Evolutionary conservation across 257 asterid genomes (phyloP), one percentile per base, ranked within the genome.

Genomic region (Phtheirospermum japonicum): DNA sequence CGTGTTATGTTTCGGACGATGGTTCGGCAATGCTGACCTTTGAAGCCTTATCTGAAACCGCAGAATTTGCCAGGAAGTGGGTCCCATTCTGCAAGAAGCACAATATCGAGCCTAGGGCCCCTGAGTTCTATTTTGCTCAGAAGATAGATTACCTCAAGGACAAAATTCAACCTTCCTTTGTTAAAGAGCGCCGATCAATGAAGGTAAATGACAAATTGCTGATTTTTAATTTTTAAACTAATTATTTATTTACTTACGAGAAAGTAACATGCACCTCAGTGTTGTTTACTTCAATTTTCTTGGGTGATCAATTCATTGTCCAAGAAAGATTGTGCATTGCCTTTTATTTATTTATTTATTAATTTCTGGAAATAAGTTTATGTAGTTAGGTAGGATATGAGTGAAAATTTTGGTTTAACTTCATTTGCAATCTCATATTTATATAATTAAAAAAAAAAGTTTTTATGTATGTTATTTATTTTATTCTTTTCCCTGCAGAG

Each of bases 21-120:
- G 84, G 84, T 59, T 71, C 84, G 5, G 79, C 82, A n/a, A 79
- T 79, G 84, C 66, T 79, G 62, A 75, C 81, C 32, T 79, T 79
- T 36, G 84, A 79, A 63, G 59, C 82, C 62, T 77, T 79, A 36
- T 75, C 83, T 59, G 83, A 78, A 65, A 78, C 80, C 16, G 77
- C 83, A 11, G 83, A 78, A 58, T 78, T 78, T 64, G 83, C 83
- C 10, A 71, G 73, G 66, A 71, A 68, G 65, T 78, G 80, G 83
- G 80, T 78, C n/a, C 83, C 83, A 12, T 78, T 78, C 73, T 74
- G 83, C 75, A 78, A 78, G 71, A 78, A 78, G 66, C 75, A 74
- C 68, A 64, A 28, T 48, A 71, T 78, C 46, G 83, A 78, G 77
- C 83, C 83, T 7, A 67, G 83, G 66, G 82, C 84, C 53, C 84